Percentiles rank a stretch among this genome's conserved stretches.
Evolutionary conservation across 495 filamentous ascomycete species (phyloP).

Genomic region (Jackrogersella multiformis): DNA sequence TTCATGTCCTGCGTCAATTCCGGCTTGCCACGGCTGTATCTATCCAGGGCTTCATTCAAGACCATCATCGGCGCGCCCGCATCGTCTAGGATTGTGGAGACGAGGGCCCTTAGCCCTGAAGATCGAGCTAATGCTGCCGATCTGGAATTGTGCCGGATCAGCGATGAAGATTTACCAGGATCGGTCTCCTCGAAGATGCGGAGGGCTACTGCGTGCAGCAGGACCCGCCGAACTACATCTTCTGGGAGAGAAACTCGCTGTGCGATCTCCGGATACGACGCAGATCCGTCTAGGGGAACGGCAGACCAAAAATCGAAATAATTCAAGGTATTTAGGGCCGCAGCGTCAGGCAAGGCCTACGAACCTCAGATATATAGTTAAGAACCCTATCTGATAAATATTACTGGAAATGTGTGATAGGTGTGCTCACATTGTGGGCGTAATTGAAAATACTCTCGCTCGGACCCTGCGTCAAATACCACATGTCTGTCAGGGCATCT

Average conservation of each 20-base stretch:
- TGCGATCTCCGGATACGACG: conserved; percentile 49
- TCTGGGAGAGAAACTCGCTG: conserved; percentile 36
- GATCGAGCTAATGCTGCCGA: conserved; percentile 43
- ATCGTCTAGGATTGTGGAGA: conserved; percentile 76
- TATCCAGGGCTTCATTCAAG: conserved; percentile 49
- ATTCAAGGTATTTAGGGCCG: conserved; percentile 44
- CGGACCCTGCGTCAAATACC: conserved; percentile 44
- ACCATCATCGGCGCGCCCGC: conserved; percentile 73
- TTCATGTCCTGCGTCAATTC: conserved; percentile 39
- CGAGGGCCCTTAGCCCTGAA: conserved; percentile 61
- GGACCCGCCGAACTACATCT: conserved; percentile 49
- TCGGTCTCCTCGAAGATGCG: conserved; percentile 57
- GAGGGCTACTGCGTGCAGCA: conserved; percentile 56
- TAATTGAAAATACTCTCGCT: conserved; percentile 47
- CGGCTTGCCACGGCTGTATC: conserved; percentile 39
- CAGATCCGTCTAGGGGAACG: conserved; percentile 49
- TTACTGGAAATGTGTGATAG: neutral
- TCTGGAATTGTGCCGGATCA: conserved; percentile 45
- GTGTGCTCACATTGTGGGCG: conserved; percentile 36
- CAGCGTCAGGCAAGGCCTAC: conserved; percentile 41
- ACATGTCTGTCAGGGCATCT: conserved; percentile 41
- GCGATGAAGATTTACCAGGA: conserved; percentile 29
- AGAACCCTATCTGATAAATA: neutral
- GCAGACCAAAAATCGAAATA: conserved; percentile 47
- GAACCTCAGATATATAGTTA: conserved; percentile 6